A percentile compares a stretch with the other conserved stretches of the same genome.
These are phyloP conservation scores for Ustilago crameri DNA, from an alignment of 1,284 basidiomycete genomes.

Conservation along the genomic window DNA sequence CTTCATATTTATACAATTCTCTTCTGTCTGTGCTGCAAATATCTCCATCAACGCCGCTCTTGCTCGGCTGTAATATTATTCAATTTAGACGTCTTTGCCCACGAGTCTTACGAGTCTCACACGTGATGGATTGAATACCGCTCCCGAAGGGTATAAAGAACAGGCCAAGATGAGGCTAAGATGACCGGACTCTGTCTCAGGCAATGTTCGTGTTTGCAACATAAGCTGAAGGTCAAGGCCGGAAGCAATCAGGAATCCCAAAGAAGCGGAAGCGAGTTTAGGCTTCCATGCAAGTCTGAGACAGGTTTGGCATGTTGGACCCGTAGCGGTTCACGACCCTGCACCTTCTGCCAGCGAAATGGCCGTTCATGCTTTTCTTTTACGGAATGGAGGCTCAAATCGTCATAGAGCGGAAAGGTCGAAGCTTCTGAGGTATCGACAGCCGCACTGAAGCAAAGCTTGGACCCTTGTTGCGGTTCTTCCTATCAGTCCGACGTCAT, in stretches of 20 bases:
- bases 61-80: conserved; percentile 14
- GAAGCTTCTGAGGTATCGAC: too few relatives aligned
- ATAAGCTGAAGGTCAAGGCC: too few relatives aligned
- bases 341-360: too few relatives aligned
- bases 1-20: not conserved
- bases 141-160: too few relatives aligned
- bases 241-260: too few relatives aligned
- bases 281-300: not conserved
- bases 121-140: not conserved
- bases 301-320: not conserved
- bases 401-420: too few relatives aligned
- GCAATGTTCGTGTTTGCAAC: too few relatives aligned
- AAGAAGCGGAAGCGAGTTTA: too few relatives aligned
- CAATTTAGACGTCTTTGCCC: not conserved
- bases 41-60: not conserved
- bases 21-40: conserved; percentile 1
- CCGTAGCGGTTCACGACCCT: not conserved
- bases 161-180: not conserved
- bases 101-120: too few relatives aligned
- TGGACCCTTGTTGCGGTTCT: conserved; percentile 2
- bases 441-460: conserved; percentile 1
- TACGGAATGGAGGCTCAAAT: too few relatives aligned
- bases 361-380: too few relatives aligned
- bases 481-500: not conserved
- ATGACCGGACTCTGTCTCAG: too few relatives aligned